phyloP scores from a whole-genome alignment of 345 rosid species.

The Geranium rotundifolium region DNA sequence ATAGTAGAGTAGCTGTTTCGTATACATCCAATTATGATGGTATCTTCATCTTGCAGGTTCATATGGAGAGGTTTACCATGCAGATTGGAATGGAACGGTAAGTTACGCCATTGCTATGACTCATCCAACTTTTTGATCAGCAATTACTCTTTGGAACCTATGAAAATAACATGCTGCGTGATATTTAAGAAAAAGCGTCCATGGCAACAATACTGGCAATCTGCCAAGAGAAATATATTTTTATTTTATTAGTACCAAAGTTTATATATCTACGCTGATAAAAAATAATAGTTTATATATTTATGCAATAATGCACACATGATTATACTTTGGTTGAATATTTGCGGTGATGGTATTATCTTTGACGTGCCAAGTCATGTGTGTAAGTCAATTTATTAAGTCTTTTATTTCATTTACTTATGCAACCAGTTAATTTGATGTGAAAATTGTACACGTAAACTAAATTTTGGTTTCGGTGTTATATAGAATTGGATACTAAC shows the following conservation, averaged over 20 bases:
- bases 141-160: background rate
- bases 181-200: background rate
- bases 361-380: too few species aligned
- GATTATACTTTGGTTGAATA: too few species aligned
- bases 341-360: too few species aligned
- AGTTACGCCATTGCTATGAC: conserved; percentile 23
- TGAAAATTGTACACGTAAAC: too few species aligned
- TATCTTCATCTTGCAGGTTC: conserved; percentile 42
- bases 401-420: too few species aligned
- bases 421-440: too few species aligned
- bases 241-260: background rate
- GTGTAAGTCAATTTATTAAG: too few species aligned
- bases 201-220: background rate
- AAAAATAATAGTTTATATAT: too few species aligned
- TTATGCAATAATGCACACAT: background rate
- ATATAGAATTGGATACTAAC: too few species aligned
- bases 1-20: background rate
- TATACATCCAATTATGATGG: background rate
- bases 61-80: conserved; percentile 85
- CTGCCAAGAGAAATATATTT: background rate
- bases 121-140: background rate
- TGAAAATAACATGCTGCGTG: background rate
- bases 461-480: too few species aligned
- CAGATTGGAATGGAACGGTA: conserved; percentile 94
- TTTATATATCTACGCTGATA: too few species aligned